These are phyloP conservation scores for Yarrowia hollandica DNA, from an alignment of 805 yeast genomes.

Conservation along the genomic window DNA sequence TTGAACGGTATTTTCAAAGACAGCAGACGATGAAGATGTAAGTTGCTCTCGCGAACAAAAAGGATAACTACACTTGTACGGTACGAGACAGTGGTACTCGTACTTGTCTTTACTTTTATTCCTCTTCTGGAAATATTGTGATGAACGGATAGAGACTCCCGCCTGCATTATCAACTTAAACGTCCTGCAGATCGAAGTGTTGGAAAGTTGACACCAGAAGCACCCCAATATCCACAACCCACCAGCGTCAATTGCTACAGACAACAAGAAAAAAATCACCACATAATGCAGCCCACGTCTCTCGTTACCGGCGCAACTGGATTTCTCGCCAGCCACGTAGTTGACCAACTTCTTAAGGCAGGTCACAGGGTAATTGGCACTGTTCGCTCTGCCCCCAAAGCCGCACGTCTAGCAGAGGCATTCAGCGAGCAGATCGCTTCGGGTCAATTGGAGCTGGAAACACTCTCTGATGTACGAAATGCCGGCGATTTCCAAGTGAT, in stretches of 20 bases:
- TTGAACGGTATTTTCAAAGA: too few species aligned
- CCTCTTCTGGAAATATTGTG: too few species aligned
- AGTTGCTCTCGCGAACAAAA: too few species aligned
- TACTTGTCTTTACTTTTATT: too few species aligned
- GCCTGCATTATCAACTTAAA: constrained; percentile 13
- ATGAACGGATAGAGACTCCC: too few species aligned
- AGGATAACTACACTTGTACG: too few species aligned
- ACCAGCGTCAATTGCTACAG: too few species aligned
- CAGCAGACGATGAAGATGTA: too few species aligned
- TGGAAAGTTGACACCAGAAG: too few species aligned
- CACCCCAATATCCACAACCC: too few species aligned
- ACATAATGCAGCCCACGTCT: constrained; percentile 32
- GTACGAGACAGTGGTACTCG: too few species aligned
- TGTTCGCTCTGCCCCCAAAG: constrained; percentile 48
- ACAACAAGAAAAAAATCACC: too few species aligned
- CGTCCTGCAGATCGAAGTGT: background rate
- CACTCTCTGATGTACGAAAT: constrained; percentile 39
- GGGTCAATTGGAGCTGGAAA: constrained; percentile 37
- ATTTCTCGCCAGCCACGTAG: constrained; percentile 48
- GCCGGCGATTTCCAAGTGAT: constrained; percentile 51
- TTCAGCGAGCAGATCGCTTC: constrained; percentile 32
- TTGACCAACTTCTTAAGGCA: constrained; percentile 44
- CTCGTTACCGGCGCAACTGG: constrained; percentile 52
- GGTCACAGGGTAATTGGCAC: constrained; percentile 52
- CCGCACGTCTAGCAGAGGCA: constrained; percentile 38